Evolutionary conservation across 768 basidiomycete genomes (phyloP), one percentile per base, ranked within the genome.

Genomic region (Lactarius pseudohatsudake): DNA sequence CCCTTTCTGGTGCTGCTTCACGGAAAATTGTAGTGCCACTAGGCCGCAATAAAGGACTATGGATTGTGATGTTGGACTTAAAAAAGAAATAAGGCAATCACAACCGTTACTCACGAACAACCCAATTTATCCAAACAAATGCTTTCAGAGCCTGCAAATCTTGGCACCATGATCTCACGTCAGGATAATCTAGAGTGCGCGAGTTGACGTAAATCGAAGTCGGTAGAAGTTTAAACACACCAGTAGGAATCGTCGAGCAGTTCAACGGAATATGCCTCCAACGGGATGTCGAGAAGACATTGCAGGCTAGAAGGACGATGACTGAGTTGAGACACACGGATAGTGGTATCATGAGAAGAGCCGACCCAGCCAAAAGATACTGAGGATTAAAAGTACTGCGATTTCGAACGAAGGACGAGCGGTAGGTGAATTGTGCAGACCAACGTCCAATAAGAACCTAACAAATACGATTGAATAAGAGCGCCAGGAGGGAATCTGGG

Each of bases 111-210:
- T 45, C 66, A 86, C 85, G 76, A 5, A 82, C 73, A 32, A 83
- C 50, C 76, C 84, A 86, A 72, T 84, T 81, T 54, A 86, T 75
- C 86, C 86, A 88, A 43, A 86, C 80, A 69, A 87, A 79, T 28
- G 81, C 76, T 69, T 85, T 85, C 64, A 87, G 80, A 15, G 79
- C 83, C 66, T 85, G 81, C 11, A 85, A 73, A 64, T 84, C 78
- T 43, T 77, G 79, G 72, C 86, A 88, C 85, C 86, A 88, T 15
- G 72, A 68, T 13, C 79, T 76, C 59, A 80, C 79, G 47, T 82
- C 82, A 18, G 77, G 57, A 69, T 77, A 82, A 34, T 79, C 81
- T 81, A 67, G 20, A 18, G 43, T 32, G 40, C 10, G 32, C n/a
- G 43, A 20, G 30, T 26, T 34, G 4, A 30, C 10, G 57, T 10